Conservation (phyloP, 257 asterid genomes). For the Salvia hispanica region DNA sequence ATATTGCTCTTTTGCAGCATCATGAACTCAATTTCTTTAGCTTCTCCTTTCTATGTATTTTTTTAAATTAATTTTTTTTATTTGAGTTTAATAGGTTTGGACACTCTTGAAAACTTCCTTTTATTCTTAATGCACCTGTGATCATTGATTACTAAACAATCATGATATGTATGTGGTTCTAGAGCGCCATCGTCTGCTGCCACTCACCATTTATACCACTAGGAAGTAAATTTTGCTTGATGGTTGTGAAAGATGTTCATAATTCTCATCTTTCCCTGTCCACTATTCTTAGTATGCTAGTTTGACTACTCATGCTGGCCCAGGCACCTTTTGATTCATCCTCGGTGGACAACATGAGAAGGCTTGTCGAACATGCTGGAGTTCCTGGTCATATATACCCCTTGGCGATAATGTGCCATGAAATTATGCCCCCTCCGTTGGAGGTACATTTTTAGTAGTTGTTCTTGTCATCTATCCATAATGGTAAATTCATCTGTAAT, state of each 20-base stretch:
- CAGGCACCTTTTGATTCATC: conserved; percentile 84
- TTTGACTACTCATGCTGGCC: conserved; percentile 26
- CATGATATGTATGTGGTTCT: not conserved
- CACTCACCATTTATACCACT: conserved; percentile 3
- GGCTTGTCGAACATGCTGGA: conserved; percentile 81
- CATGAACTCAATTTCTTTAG: not conserved
- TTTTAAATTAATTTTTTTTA: no score
- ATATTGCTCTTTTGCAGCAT: no score
- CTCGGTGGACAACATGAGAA: conserved; percentile 81
- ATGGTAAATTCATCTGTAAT: not conserved
- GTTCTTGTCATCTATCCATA: conserved; percentile 3
- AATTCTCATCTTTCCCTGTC: not conserved
- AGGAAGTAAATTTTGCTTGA: not conserved
- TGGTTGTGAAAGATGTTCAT: not conserved
- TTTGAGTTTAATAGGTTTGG: not conserved
- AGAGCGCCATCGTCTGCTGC: not conserved
- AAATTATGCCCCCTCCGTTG: conserved; percentile 84
- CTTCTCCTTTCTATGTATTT: not conserved
- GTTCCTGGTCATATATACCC: conserved; percentile 78
- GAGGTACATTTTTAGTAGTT: conserved; percentile 46
- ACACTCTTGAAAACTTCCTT: not conserved
- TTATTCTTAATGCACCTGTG: not conserved
- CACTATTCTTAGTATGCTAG: conserved; percentile 11
- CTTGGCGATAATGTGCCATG: conserved; percentile 66
- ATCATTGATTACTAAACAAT: conserved; percentile 11